Base-by-base conservation (phyloP, 164 flowering plant genomes). In the Magnolia officinalis region DNA sequence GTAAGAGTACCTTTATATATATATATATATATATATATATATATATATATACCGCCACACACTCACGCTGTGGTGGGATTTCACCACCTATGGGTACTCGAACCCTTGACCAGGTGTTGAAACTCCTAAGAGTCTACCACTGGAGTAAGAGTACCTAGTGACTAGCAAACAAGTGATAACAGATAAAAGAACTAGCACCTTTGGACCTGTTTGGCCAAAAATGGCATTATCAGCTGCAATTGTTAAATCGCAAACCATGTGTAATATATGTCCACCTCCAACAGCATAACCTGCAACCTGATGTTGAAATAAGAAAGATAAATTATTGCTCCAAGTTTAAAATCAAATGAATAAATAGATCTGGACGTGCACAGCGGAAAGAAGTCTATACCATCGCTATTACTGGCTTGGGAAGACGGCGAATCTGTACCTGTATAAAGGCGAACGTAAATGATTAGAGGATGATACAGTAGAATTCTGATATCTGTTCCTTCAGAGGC, bases 271-370 rank as follows among this genome's bases (percentile, higher is more conserved):
- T 37, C 99, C 99, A 70, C 98, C 99, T 71, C 99, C 99, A 79
- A 95, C 89, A 75, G 98, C 98, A 88, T 93, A 95, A 74, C 99
- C 99, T 64, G 99, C 98, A 84, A 95, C 99, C 99, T 95, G 80
- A 51, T 70, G 80, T 70, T 69, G 9, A 64, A 31, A 75, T 6
- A 58, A 50, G 21, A 4, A 51, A 10, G 18, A 26, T n/a, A 10
- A 59, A 9, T 11, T 9, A 19, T 21, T 21, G 13, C 11, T 2
- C 37, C 73, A 71, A 51, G 9, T 10, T 55, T 10, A 11, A 23
- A n/a, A 70, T 0, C 31, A 58, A 52, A 71, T 61, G 14, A 51
- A 63, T 18, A 21, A 50, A 61, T 20, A 49, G 18, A 72, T 4
- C 72, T 14, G 66, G 24, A 66, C 0, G 61, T 52, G 73, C 45